Percentiles rank a stretch among this genome's conserved stretches.
phyloP scores from a whole-genome alignment of 768 basidiomycete genomes.

The Panaeolus papilionaceus region DNA sequence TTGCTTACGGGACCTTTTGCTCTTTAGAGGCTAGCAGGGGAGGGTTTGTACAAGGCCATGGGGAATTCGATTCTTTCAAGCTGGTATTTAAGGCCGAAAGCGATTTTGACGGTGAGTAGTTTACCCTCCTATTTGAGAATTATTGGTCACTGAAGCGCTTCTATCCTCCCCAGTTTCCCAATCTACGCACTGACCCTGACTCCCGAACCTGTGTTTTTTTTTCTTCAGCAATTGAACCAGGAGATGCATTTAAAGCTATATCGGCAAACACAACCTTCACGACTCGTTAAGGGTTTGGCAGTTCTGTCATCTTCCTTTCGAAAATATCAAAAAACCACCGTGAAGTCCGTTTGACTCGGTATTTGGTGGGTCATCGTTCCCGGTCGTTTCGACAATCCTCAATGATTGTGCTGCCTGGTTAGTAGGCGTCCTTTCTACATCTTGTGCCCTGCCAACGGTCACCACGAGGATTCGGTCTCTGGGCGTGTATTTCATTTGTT shows the following conservation, averaged over 20 bases:
- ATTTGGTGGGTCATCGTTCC: neutral
- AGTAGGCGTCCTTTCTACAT: neutral
- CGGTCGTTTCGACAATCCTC: neutral
- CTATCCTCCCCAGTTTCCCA: neutral
- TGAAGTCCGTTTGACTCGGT: neutral
- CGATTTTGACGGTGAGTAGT: neutral
- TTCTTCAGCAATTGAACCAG: neutral
- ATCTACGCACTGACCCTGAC: neutral
- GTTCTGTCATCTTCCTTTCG: neutral
- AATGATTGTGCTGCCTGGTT: neutral
- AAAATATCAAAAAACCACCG: neutral
- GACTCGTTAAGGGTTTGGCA: neutral
- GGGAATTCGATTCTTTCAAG: neutral
- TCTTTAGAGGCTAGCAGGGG: neutral
- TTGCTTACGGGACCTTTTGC: no score
- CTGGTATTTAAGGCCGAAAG: neutral
- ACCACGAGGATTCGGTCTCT: neutral
- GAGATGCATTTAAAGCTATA: neutral
- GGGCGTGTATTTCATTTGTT: slow-evolving; percentile 3
- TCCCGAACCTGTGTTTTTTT: neutral
- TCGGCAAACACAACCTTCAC: neutral
- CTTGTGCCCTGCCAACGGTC: neutral
- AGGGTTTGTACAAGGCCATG: neutral
- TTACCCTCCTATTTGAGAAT: neutral
- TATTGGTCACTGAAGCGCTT: neutral